Evolutionary conservation across 805 yeast species (phyloP).

Genomic region (Pichia ethanolica): DNA sequence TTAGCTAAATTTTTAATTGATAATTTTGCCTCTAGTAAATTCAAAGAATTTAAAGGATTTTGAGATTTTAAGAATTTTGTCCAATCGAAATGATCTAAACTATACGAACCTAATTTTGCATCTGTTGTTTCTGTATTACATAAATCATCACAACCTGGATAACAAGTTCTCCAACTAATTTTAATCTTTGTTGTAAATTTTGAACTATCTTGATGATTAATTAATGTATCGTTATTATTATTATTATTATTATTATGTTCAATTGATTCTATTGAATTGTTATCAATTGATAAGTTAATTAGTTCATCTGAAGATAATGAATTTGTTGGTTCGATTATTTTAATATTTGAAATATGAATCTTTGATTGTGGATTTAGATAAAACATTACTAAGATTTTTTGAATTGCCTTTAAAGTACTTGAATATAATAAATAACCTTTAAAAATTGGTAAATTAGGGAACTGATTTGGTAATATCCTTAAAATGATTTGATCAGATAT

Average conservation of each 20-base stretch:
- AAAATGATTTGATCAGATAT: conserved; percentile 42
- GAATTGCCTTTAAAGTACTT: conserved; percentile 50
- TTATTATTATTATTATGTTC: not conserved
- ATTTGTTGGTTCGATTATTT: conserved; percentile 25
- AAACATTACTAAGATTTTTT: conserved; percentile 45
- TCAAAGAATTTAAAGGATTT: conserved; percentile 9
- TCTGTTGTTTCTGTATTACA: conserved; percentile 18
- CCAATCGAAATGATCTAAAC: conserved; percentile 17
- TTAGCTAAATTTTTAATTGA: conserved; percentile 10
- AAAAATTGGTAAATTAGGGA: conserved; percentile 46
- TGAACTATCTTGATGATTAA: conserved; percentile 19
- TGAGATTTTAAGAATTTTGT: conserved; percentile 14
- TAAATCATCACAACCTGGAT: conserved; percentile 44
- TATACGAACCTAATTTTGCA: conserved; percentile 23
- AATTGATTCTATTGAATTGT: conserved; percentile 13
- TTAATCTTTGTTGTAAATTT: conserved; percentile 41
- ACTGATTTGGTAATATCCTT: conserved; percentile 49
- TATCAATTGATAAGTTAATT: conserved; percentile 21
- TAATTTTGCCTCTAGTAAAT: conserved; percentile 10
- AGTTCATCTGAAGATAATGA: conserved; percentile 21
- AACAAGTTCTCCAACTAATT: conserved; percentile 52
- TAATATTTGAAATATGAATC: conserved; percentile 43
- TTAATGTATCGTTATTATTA: not conserved
- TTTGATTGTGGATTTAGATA: conserved; percentile 45
- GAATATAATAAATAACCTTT: conserved; percentile 50